Evolutionary conservation across 345 rosid genomes (phyloP), one percentile per base, ranked within the genome.

Genomic region (Eucalyptus regnans): DNA sequence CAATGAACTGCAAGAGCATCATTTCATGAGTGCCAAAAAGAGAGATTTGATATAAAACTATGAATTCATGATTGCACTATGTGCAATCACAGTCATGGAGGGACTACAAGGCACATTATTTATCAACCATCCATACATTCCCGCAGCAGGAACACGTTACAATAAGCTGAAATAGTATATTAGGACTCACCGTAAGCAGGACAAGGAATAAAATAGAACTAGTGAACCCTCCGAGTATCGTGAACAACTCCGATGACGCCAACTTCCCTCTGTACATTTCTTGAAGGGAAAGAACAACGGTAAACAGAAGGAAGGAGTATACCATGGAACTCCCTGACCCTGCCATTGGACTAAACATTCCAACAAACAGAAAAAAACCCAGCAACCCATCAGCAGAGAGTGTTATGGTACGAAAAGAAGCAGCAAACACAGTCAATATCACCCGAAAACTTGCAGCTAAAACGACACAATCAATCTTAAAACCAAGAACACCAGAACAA

Each of bases 151-250:
- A 54, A 86, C 29, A 54, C 15, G 27, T 11, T 27, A 54, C 25
- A 31, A 2, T 37, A 86, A 52, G n/a, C 41, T 16, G 20, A 16
- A 33, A 60, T 46, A 54, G 58, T 20, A 76, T 12, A 20, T 86
- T 11, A 22, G 50, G 90, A 90, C 97, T 91, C 94, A 97, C 99
- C 7, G 98, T 96, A 8, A 97, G 94, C 76, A 93, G 93, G 86
- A 96, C 93, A 87, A 97, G 96, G 91, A 97, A 97, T 11, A 97
- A 92, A 86, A 96, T 95, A 89, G 99, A 96, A 91, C 99, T 97
- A 89, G 91, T 93, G 94, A 97, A 97, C 71, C 99, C 99, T 64
- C 99, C 99, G 33, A 97, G 95, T 46, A 97, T 97, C 4, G 99
- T 97, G 90, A 96, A 96, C 31, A 95, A 89, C 92, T 97, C 98